phyloP scores from a whole-genome alignment of 2,329 filamentous ascomycete genomes.

The Scedosporium aurantiacum region DNA sequence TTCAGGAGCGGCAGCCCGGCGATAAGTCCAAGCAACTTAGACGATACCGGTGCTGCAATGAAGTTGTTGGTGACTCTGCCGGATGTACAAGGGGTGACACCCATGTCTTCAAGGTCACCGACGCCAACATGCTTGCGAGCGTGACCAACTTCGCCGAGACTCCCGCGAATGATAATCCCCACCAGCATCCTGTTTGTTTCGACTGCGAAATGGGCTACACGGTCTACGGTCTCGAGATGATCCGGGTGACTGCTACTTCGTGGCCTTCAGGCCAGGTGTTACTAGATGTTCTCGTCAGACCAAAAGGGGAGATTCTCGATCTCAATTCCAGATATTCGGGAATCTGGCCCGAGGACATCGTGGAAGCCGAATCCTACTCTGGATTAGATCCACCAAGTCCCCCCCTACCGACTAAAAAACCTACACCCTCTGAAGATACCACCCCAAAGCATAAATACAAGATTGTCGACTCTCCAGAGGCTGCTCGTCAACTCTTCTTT shows the following conservation, averaged over 20 bases:
- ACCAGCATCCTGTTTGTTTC: slow-evolving; percentile 65
- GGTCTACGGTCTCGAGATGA: slow-evolving; percentile 73
- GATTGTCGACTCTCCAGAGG: slow-evolving; percentile 64
- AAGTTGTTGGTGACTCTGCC: slow-evolving; percentile 56
- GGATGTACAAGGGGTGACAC: slow-evolving; percentile 63
- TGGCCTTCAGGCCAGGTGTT: slow-evolving; percentile 72
- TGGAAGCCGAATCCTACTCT: slow-evolving; percentile 50
- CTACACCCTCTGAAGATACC: slow-evolving; percentile 14
- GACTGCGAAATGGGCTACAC: slow-evolving; percentile 99
- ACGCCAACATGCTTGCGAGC: slow-evolving; percentile 63
- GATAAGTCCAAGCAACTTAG: slow-evolving; percentile 46
- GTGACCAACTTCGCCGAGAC: slow-evolving; percentile 73
- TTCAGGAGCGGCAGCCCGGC: slow-evolving; percentile 44
- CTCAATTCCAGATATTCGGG: slow-evolving; percentile 90
- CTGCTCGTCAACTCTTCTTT: slow-evolving; percentile 69
- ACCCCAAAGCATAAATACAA: slow-evolving; percentile 38
- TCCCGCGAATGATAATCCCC: slow-evolving; percentile 59
- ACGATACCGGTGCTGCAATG: slow-evolving; percentile 69
- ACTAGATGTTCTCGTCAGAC: slow-evolving; percentile 75
- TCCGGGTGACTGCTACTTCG: slow-evolving; percentile 76
- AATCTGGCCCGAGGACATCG: slow-evolving; percentile 66
- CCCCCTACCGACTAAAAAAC: slow-evolving; percentile 12
- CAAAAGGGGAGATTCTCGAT: slow-evolving; percentile 74
- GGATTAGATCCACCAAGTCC: slow-evolving; percentile 13
- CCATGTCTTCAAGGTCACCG: slow-evolving; percentile 81